Conservation (phyloP, 1,139 yeast species). For the Nakaseomyces uthaithaninus region DNA sequence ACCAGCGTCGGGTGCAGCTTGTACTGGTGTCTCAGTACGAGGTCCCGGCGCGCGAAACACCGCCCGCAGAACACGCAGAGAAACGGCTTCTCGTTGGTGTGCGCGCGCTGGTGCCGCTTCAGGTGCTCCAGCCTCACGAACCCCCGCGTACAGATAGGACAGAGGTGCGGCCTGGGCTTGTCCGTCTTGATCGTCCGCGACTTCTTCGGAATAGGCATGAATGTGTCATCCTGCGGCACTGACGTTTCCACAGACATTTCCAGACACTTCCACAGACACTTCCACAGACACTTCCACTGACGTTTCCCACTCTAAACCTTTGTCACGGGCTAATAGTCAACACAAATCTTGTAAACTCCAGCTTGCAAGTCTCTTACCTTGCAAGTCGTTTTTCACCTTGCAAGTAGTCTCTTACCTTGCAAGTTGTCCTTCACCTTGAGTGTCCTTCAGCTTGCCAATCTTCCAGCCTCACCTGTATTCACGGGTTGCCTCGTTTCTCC, state of each 20-base stretch:
- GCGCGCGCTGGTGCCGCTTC: conserved; percentile 88
- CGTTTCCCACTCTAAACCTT: too few species aligned
- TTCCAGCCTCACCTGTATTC: too few species aligned
- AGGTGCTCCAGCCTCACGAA: conserved; percentile 93
- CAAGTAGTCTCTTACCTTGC: too few species aligned
- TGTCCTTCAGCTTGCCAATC: too few species aligned
- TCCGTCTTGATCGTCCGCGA: conserved; percentile 77
- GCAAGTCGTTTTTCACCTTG: too few species aligned
- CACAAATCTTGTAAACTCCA: too few species aligned
- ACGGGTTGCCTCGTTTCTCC: too few species aligned
- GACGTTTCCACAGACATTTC: conserved; percentile 5
- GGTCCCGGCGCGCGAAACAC: conserved; percentile 86
- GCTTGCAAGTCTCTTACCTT: too few species aligned
- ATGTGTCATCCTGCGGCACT: conserved; percentile 1
- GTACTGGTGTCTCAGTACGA: conserved; percentile 87
- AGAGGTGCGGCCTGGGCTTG: conserved; percentile 86
- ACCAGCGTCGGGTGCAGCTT: conserved; percentile 67
- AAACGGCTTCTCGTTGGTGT: conserved; percentile 94
- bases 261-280: too few species aligned
- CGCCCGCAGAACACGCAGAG: conserved; percentile 96
- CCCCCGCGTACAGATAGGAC: conserved; percentile 87
- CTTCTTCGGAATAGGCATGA: conserved; percentile 74
- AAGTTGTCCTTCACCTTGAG: too few species aligned
- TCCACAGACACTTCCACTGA: too few species aligned
- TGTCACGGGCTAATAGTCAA: too few species aligned